Base-by-base conservation (phyloP, 2,329 filamentous ascomycete genomes). In the Ophiostoma novo-ulmi region DNA sequence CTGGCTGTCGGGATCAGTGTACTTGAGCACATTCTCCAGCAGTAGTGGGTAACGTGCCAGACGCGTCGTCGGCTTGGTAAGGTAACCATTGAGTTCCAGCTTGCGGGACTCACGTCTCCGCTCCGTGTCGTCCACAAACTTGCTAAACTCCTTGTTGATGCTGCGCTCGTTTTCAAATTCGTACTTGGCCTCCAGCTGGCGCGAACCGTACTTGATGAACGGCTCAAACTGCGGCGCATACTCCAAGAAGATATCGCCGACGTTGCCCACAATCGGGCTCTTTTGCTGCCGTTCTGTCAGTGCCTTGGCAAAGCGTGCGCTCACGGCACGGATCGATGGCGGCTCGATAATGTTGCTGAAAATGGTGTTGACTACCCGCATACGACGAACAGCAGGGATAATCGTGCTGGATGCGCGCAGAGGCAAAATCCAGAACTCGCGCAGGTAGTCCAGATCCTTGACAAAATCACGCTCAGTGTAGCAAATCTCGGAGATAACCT, bases 391-490 rank as follows among this genome's bases (percentile, higher is more conserved):
- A 74, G 95, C 88, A 5, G 95, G 94, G 74, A 99, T 96, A 0
- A 94, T 94, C 4, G 94, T 97, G 20, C 86, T 85, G 73, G 90
- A 89, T 38, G 90, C 91, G 68, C 93, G 89, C 71, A 99, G 82
- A 11, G 95, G 95, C 75, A 95, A 87, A 82, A 99, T 97, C 95
- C 95, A 99, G 83, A 98, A 99, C 82, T 99, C 95, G 73, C 95
- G 89, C 39, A 99, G 84, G 78, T 99, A 99, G 80, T 99, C 95
- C 76, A 99, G 84, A 80, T 99, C 95, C 82, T 99, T 99, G 78
- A 99, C 95, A 76, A 99, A 99, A 81, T 99, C 95, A 75, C 95
- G 88, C 79, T 99, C 95, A 0, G 95, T 99, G 81, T 99, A 99
- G 88, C 96, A 97, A 73, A 98, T 89, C 79, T 99, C 95, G 6